phyloP scores from a whole-genome alignment of 2,329 filamentous ascomycete species.

The Exserohilum turcica region DNA sequence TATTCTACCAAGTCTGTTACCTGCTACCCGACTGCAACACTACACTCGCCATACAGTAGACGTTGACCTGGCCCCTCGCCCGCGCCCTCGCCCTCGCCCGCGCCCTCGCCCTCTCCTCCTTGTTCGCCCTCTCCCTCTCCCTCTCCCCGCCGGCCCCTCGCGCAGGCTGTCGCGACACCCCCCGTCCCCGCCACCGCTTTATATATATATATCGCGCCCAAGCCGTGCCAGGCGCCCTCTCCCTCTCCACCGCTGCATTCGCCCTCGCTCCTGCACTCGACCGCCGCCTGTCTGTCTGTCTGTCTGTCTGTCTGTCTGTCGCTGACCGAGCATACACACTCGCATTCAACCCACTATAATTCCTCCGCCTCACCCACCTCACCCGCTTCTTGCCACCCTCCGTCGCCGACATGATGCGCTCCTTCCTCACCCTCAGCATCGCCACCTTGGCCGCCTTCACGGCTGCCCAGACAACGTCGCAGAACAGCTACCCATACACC shows the following conservation, averaged over 20 bases:
- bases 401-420: constrained; percentile 49
- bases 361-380: constrained; percentile 9
- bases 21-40: too few species aligned
- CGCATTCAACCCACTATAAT: constrained; percentile 23
- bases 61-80: too few species aligned
- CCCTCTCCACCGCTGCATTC: constrained; percentile 17
- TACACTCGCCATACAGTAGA: too few species aligned
- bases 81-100: too few species aligned
- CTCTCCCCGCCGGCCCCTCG: too few species aligned
- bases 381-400: too few species aligned
- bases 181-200: too few species aligned
- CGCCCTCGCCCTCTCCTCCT: too few species aligned
- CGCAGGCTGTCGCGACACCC: too few species aligned
- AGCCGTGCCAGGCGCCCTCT: constrained; percentile 21
- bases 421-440: constrained; percentile 58
- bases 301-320: constrained; percentile 24
- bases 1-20: too few species aligned
- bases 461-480: constrained; percentile 52
- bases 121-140: too few species aligned
- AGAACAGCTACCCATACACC: constrained; percentile 47
- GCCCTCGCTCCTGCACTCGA: constrained; percentile 37
- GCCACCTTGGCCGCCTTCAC: constrained; percentile 59
- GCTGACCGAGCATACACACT: constrained; percentile 28
- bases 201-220: constrained; percentile 29
- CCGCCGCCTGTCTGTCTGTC: constrained; percentile 2